Evolutionary conservation across 306 rosid species (phyloP), one percentile per base, ranked within the genome.

Genomic region (Morella rubra): DNA sequence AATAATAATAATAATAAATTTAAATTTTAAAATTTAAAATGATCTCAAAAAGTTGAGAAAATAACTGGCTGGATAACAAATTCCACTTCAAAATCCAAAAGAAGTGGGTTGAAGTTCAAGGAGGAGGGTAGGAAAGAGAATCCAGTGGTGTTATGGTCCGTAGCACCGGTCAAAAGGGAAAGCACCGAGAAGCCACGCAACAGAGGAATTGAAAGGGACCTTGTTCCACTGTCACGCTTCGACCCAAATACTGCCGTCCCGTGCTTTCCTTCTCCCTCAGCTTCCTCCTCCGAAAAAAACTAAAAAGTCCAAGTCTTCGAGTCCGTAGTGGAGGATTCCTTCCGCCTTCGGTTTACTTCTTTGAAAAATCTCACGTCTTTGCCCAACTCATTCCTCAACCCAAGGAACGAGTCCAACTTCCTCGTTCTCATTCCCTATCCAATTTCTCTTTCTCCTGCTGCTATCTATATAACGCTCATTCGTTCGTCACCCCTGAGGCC

Each of bases 281-380:
- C 54, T 51, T 45, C 22, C 62, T 49, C 32, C 27, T 58, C 72
- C 50, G 10, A 11, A 11, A 11, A 49, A 9, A 4, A 12, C n/a
- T 49, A 27, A 46, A 77, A 77, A 62, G 80, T 85, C 87, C 83
- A 86, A 87, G 82, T 83, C 88, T 80, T 49, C 15, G 74, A 73
- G 77, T 80, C 90, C 42, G 2, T 14, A 19, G 65, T 71, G 41
- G 80, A 44, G 76, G 82, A 13, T 22, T n/a, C 47, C 54, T 53
- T 44, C 56, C 19, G 66, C 78, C 37, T 74, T 51, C 6, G 67
- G 51, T 47, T 70, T 50, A 45, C 45, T 81, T 78, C 76, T 74
- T 75, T 74, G 70, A 74, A 72, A 12, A 41, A 76, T 76, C 79
- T 58, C 76, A 14, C 77, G 71, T 76, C 77, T 49, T 46, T 46